Base-by-base conservation (phyloP, 2,329 filamentous ascomycete genomes). In the Raffaelea ambrosiae region DNA sequence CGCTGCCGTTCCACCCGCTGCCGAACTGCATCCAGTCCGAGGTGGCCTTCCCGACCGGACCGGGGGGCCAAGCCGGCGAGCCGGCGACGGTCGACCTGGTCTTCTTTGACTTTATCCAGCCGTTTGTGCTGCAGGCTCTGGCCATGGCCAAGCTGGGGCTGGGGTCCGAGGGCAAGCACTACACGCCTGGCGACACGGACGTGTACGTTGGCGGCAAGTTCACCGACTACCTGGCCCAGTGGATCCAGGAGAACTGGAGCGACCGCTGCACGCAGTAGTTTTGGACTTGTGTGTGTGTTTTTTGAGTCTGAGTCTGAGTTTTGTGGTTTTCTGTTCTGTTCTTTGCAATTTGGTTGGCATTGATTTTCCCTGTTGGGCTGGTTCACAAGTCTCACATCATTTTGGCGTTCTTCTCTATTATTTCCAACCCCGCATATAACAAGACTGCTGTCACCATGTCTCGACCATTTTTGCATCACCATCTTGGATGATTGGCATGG, bases 31-130 rank as follows among this genome's bases (percentile, higher is more conserved):
- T 98, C 49, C 84, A 91, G 62, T 71, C 84, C 1, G 67, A 78
- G 49, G 75, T 85, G 55, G 71, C 65, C 2, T 86, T 94, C 57
- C 74, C 82, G 7, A 29, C 7, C 7, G 26, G 26, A 7, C 0
- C 57, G 65, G 10, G 43, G 53, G 11, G 55, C 54, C 33, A 35
- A 45, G 33, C 43, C 51, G 5, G 54, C 53, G 31, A n/a, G 11
- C 86, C 88, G 0, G 78, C 85, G 46, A 83, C 66, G 1, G 88
- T 98, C 1, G 91, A 97, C 62, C 63, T 98, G 8, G 81, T 96
- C 14, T 98, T 94, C 61, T 79, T 95, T 49, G 89, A 95, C 61
- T 98, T 96, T 63, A 82, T 97, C 33, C 77, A 93, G 65, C 82
- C 82, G 10, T 94, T 86, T 77, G 70, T 97, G 36, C 65, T 95